Evolutionary conservation across 2,329 filamentous ascomycete genomes (phyloP).

Genomic region (Helotiales sp.): DNA sequence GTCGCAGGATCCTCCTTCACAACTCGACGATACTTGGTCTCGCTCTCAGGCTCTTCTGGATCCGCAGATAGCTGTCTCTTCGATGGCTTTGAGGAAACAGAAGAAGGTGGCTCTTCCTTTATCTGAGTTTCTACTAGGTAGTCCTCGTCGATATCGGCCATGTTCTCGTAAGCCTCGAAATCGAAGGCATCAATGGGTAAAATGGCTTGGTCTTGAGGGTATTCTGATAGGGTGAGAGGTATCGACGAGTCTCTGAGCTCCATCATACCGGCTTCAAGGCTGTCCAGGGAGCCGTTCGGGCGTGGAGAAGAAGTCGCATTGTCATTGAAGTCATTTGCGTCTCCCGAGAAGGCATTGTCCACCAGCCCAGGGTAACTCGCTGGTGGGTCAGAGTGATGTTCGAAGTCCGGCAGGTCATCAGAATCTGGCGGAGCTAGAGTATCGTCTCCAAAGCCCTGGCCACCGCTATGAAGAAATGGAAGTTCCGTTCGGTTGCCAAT

Average conservation of each 20-base stretch:
- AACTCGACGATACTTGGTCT: conserved; percentile 22
- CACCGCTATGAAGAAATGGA: conserved; percentile 20
- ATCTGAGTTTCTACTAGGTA: not conserved
- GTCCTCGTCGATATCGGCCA: not conserved
- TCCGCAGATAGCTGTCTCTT: conserved; percentile 18
- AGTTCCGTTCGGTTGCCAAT: conserved; percentile 24
- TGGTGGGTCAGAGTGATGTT: not conserved
- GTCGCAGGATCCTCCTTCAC: conserved; percentile 5
- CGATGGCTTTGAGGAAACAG: not conserved
- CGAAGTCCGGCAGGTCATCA: conserved; percentile 11
- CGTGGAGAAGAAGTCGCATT: conserved; percentile 3
- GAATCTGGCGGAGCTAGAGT: not conserved
- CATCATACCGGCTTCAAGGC: conserved; percentile 30
- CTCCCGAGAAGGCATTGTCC: not conserved
- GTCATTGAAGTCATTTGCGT: not conserved
- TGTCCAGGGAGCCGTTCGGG: conserved; percentile 14
- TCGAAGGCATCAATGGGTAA: conserved; percentile 29
- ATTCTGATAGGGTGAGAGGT: not conserved
- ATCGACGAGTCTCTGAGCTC: conserved; percentile 25
- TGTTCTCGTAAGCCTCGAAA: conserved; percentile 24
- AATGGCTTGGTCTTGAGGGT: conserved; percentile 21
- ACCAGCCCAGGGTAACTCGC: not conserved
- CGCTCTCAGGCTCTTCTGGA: conserved; percentile 12
- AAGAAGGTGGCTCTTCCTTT: conserved; percentile 1
- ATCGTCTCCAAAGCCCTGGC: not conserved